Conservation (phyloP, 2,329 filamentous ascomycete genomes). For the Fusarium graminum region DNA sequence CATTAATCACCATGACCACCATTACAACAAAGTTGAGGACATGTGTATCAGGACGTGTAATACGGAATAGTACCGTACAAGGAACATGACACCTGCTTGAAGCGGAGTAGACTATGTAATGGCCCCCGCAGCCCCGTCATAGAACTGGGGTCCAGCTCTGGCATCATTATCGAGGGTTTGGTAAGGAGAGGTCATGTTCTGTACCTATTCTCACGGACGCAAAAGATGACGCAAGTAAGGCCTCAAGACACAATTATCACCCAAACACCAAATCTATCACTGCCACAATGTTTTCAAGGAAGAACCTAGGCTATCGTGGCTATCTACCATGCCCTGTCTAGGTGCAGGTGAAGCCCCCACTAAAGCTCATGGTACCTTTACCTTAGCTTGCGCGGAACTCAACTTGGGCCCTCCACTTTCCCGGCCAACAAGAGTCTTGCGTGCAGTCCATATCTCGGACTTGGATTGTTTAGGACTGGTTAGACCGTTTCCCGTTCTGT, state of each 20-base stretch:
- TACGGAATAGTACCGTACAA: constrained; percentile 15
- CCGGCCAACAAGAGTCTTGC: constrained; percentile 23
- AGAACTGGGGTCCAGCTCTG: constrained; percentile 31
- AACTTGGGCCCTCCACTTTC: constrained; percentile 28
- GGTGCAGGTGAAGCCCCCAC: constrained; percentile 20
- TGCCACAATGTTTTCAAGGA: neutral
- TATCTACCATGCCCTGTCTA: neutral
- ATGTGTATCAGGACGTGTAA: constrained; percentile 1
- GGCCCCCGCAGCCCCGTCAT: constrained; percentile 34
- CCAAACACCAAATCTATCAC: neutral
- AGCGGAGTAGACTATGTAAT: constrained; percentile 19
- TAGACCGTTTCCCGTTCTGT: constrained; percentile 16
- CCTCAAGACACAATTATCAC: neutral
- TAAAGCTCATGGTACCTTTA: constrained; percentile 21
- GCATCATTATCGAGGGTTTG: constrained; percentile 29
- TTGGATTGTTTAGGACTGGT: constrained; percentile 23
- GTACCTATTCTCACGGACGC: neutral
- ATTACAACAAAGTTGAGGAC: neutral
- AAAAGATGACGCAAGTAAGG: neutral
- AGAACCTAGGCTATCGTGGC: constrained; percentile 15
- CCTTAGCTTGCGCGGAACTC: constrained; percentile 9
- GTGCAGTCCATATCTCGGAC: constrained; percentile 12
- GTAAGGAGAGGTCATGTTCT: neutral
- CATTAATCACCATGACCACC: constrained; percentile 24
- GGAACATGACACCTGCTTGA: constrained; percentile 24